Evolutionary conservation across 2,329 filamentous ascomycete species (phyloP).

Genomic region (Venturia aucupariae): DNA sequence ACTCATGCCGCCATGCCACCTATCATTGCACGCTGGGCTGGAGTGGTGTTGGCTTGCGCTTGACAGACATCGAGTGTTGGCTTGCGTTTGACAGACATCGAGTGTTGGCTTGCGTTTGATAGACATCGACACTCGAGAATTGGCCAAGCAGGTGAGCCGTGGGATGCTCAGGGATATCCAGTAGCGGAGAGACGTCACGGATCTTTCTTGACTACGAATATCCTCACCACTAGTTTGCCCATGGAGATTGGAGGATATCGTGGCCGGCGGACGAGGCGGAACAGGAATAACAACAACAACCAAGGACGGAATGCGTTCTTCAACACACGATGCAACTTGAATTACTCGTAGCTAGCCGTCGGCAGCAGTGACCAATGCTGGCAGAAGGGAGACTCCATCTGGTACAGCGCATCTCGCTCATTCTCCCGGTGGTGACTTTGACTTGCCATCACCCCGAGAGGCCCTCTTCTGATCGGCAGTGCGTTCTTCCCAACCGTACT

Average conservation of each 20-base stretch:
- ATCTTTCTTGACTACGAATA: neutral
- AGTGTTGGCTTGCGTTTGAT: no score
- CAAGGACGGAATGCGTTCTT: neutral
- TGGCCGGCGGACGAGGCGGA: neutral
- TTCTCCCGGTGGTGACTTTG: neutral
- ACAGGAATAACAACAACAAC: neutral
- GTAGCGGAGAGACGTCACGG: neutral
- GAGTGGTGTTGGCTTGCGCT: no score
- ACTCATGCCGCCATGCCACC: no score
- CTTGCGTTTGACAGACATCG: no score
- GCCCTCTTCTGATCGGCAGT: neutral
- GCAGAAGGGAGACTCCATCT: neutral
- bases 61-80: neutral
- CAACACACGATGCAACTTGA: neutral
- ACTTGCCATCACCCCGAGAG: neutral
- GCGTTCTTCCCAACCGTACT: neutral
- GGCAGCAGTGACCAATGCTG: neutral
- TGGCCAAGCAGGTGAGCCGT: neutral
- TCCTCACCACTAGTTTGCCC: neutral
- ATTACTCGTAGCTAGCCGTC: neutral
- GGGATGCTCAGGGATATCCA: neutral
- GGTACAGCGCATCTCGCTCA: slow-evolving; percentile 7
- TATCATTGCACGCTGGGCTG: neutral
- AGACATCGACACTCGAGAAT: neutral
- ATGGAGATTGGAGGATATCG: neutral